These are phyloP conservation scores for Sordariomycetes sp. DNA, from an alignment of 2,329 filamentous ascomycete species.

Conservation along the genomic window DNA sequence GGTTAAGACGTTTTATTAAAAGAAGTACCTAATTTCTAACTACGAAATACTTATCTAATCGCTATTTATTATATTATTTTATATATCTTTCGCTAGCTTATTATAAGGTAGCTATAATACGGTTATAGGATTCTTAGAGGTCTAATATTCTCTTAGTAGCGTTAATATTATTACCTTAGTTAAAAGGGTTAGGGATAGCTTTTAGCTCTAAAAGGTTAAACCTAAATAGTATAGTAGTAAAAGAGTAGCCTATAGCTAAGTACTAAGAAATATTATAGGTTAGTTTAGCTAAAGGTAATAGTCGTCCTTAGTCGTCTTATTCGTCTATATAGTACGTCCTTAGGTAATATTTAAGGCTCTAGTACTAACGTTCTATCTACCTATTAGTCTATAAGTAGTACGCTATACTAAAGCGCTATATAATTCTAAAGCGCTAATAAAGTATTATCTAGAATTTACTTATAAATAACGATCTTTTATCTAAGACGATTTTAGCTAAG, in stretches of 20 bases:
- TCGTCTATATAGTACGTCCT: conserved; percentile 3
- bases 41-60: not conserved
- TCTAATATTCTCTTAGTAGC: not conserved
- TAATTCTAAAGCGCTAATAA: not conserved
- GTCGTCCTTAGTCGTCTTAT: conserved; percentile 4
- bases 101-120: not conserved
- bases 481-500: not conserved
- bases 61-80: not conserved
- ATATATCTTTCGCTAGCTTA: not conserved
- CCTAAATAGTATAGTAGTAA: not conserved
- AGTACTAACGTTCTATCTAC: not conserved
- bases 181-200: not conserved
- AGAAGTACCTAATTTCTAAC: not conserved
- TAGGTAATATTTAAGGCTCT: conserved; percentile 4
- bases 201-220: not conserved
- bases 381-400: not conserved
- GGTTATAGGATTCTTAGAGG: not conserved
- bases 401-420: not conserved
- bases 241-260: not conserved
- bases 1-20: not conserved
- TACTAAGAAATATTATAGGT: conserved; percentile 2
- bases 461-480: not conserved
- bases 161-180: not conserved
- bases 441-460: not conserved
- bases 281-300: conserved; percentile 2